Percentiles rank a stretch among this genome's conserved stretches.
phyloP scores from a whole-genome alignment of 495 filamentous ascomycete genomes.

The Choiromyces venosus region DNA sequence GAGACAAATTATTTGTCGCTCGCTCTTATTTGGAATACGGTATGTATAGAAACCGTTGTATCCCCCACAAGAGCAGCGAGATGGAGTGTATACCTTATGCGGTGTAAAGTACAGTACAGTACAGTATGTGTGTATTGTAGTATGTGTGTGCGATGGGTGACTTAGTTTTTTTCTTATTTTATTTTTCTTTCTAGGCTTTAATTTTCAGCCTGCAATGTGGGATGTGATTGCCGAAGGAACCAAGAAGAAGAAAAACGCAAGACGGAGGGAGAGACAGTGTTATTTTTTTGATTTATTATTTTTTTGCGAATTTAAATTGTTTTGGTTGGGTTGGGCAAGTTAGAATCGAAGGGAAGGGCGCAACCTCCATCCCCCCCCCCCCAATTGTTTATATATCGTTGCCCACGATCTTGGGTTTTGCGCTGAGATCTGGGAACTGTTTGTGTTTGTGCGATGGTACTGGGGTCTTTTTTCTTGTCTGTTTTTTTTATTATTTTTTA shows the following conservation, averaged over 20 bases:
- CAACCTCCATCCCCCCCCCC: too few relatives aligned
- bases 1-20: too few relatives aligned
- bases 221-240: background rate
- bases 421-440: background rate
- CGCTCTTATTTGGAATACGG: background rate
- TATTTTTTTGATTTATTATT: background rate
- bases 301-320: background rate
- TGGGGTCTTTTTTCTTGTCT: background rate
- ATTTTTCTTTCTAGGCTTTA: background rate
- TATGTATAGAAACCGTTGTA: background rate
- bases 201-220: background rate
- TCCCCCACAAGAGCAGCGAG: slow-evolving; percentile 1
- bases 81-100: background rate
- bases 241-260: too few relatives aligned
- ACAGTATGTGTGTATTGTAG: background rate
- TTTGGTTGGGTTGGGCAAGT: background rate
- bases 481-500: background rate
- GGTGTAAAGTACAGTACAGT: background rate
- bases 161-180: too few relatives aligned
- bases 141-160: background rate
- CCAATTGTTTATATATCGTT: slow-evolving; percentile 1
- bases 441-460: background rate
- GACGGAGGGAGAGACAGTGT: background rate
- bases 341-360: background rate
- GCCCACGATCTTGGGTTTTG: background rate